Conservation (phyloP, 2,329 filamentous ascomycete genomes). For the Exophiala mesophila region DNA sequence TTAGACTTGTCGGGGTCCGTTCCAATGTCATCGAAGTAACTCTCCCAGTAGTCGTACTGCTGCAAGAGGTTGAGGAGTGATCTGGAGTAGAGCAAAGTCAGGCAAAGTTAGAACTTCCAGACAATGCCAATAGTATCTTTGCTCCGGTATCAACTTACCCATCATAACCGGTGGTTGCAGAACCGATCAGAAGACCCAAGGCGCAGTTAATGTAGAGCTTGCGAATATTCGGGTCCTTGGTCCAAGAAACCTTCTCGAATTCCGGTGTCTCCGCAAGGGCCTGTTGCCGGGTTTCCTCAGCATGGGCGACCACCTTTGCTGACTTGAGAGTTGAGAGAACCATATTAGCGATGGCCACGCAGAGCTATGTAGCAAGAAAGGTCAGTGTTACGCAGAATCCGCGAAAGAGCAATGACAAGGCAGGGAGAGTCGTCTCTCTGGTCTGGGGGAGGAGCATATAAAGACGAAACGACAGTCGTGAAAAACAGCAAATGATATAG, state of each 20-base stretch:
- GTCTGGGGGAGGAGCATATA: conserved; percentile 5
- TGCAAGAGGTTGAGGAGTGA: conserved; percentile 39
- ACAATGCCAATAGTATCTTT: conserved; percentile 4
- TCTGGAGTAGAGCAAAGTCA: conserved; percentile 9
- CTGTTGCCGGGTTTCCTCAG: conserved; percentile 6
- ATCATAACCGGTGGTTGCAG: conserved; percentile 54
- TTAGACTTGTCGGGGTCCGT: conserved; percentile 28
- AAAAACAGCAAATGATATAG: conserved; percentile 1
- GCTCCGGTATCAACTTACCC: conserved; percentile 33
- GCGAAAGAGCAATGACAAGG: conserved; percentile 10
- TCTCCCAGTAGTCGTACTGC: conserved; percentile 54
- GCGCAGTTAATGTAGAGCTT: conserved; percentile 54
- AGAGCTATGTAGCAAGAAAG: conserved; percentile 11
- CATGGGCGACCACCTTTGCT: conserved; percentile 6
- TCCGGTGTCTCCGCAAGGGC: conserved; percentile 44
- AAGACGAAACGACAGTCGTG: conserved; percentile 2
- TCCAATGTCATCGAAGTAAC: conserved; percentile 51
- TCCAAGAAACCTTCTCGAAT: conserved; percentile 55
- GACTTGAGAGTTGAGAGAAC: conserved; percentile 10
- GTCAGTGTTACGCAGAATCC: conserved; percentile 5
- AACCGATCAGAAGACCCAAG: conserved; percentile 41
- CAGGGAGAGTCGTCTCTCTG: conserved; percentile 3
- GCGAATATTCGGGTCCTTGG: conserved; percentile 51
- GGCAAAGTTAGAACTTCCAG: neutral
- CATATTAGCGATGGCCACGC: conserved; percentile 10